phyloP scores from a whole-genome alignment of 2,329 filamentous ascomycete species.

The Colletotrichum karsti region DNA sequence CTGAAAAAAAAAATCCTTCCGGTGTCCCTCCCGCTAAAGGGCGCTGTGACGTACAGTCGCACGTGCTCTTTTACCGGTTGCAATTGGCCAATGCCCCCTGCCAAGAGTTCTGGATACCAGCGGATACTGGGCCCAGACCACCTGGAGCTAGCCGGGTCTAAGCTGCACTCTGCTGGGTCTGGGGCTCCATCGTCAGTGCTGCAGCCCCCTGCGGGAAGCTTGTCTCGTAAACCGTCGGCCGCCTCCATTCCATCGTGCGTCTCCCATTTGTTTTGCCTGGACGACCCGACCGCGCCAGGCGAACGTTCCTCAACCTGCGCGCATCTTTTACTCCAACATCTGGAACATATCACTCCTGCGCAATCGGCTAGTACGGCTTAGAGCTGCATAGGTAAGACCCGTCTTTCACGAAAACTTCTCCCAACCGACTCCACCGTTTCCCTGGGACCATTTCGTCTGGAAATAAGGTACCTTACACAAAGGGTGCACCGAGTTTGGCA shows the following conservation, averaged over 20 bases:
- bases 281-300: slow-evolving; percentile 20
- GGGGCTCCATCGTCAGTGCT: background rate
- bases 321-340: background rate
- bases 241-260: slow-evolving; percentile 24
- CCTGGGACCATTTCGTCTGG: background rate
- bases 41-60: slow-evolving; percentile 22
- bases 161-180: slow-evolving; percentile 8
- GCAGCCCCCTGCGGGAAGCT: slow-evolving; percentile 18
- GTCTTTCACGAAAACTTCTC: background rate
- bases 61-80: slow-evolving; percentile 16
- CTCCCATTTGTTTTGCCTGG: slow-evolving; percentile 23
- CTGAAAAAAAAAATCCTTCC: background rate
- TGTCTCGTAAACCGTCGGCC: slow-evolving; percentile 27
- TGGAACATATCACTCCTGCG: slow-evolving; percentile 1
- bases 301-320: slow-evolving; percentile 3
- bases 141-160: slow-evolving; percentile 11
- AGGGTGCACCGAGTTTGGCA: background rate
- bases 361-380: background rate
- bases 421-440: background rate
- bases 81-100: slow-evolving; percentile 27
- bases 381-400: slow-evolving; percentile 20
- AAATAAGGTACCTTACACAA: too few relatives aligned
- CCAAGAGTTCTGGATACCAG: slow-evolving; percentile 11
- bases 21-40: background rate
- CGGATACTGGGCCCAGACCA: slow-evolving; percentile 2